A percentile compares a stretch with the other conserved stretches of the same genome.
These are phyloP conservation scores for Favolaschia claudopus DNA, from an alignment of 768 basidiomycete species.

Conservation along the genomic window DNA sequence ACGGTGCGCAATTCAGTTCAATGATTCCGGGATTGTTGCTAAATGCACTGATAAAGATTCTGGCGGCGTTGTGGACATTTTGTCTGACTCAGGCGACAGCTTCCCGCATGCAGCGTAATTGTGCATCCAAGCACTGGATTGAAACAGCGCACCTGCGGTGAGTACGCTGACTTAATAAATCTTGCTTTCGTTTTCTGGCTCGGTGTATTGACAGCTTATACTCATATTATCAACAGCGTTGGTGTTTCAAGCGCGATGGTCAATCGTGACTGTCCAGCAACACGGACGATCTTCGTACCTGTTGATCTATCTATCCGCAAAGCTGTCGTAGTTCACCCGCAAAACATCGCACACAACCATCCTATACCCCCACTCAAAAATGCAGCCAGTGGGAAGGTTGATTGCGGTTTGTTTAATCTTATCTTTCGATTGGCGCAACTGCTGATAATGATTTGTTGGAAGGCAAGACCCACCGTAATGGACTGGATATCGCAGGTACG, in stretches of 20 bases:
- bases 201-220: not conserved
- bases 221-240: slow-evolving; percentile 9
- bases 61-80: no score
- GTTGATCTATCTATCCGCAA: not conserved
- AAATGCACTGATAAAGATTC: no score
- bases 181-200: not conserved
- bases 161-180: not conserved
- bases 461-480: no score
- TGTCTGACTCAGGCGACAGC: no score
- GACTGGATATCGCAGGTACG: no score
- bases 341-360: slow-evolving; percentile 24
- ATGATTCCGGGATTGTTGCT: no score
- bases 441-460: no score
- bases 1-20: no score
- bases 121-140: slow-evolving; percentile 5
- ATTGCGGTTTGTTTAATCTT: slow-evolving; percentile 26
- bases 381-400: slow-evolving; percentile 20
- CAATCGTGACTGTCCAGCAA: not conserved
- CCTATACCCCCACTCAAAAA: slow-evolving; percentile 26
- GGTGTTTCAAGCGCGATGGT: not conserved
- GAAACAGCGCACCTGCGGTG: not conserved
- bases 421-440: no score
- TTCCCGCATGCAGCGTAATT: slow-evolving; percentile 12
- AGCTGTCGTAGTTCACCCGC: slow-evolving; percentile 1
- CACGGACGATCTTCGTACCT: slow-evolving; percentile 9